Evolutionary conservation across 2,329 filamentous ascomycete genomes (phyloP), one percentile per base, ranked within the genome.

Genomic region (Xylaria sp.): DNA sequence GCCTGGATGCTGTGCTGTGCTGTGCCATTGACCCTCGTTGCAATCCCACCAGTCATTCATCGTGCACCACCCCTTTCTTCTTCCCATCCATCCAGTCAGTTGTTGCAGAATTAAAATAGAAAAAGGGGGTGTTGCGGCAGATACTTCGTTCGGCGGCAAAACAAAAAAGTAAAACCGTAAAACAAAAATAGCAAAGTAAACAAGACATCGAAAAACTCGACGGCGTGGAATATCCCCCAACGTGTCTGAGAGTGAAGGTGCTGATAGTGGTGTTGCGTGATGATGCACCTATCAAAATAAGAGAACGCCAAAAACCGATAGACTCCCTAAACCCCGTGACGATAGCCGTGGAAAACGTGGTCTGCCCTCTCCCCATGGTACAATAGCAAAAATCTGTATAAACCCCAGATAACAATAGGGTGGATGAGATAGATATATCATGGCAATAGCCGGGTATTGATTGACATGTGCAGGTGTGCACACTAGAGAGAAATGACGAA

Each of bases 391-490:
- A 39, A 50, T 11, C 48, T 53, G 39, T 55, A 57, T 44, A 52
- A 54, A 29, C 41, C n/a, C n/a, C n/a, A n/a, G n/a, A 44, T 48
- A 48, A 29, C 40, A 55, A 50, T 61, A 50, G 48, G 24, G 51
- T n/a, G n/a, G 24, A 39, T 45, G 22, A 37, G 21, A 44, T 50
- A 56, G n/a, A 44, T 45, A 44, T 56, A 51, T 54, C 50, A 39
- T 61, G 55, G 55, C 55, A n/a, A 50, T n/a, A 50, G 58, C 58
- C 58, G 58, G 58, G 58, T 61, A 61, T 58, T 61, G 54, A 59
- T 58, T 58, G 50, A 52, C 42, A 37, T 54, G 41, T 57, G 53
- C 47, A 18, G 18, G 17, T 45, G 21, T 48, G 40, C 49, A 58
- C 48, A 57, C 34, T 19, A 44, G 40, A 42, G 19, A 41, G 20